Base-by-base conservation (phyloP, 352 stramenopile genomes). In the Pythium brassicae region DNA sequence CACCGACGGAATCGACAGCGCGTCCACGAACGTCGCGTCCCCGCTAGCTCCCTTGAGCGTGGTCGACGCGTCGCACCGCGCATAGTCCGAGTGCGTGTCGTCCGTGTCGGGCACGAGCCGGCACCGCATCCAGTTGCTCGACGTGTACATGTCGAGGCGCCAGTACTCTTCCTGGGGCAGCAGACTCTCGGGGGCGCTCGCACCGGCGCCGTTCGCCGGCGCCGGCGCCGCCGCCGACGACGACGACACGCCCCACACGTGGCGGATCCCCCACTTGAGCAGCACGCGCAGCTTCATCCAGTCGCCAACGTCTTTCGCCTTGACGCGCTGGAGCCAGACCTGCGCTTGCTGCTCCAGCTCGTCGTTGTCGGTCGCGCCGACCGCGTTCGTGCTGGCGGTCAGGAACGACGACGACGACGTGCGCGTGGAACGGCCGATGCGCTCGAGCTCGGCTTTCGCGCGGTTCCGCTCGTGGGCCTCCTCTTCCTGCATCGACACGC, bases 91-190 rank as follows among this genome's bases (percentile, higher is more conserved):
- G 53, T 77, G 65, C 35, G 80, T 87, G 55, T 92, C 81, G 53
- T 92, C 78, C 0, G 81, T 92, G 46, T 94, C 83, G 1, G 83
- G 83, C 11, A 94, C 59, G 22, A 94, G 53, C n/a, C 83, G 81
- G 57, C 79, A 89, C 14, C 83, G 83, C 29, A 92, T 89, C 81
- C 81, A 94, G 45, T 94, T 94, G 59, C 81, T 92, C 7, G 83
- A 94, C n/a, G 83, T 94, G 53, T 92, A 94, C 22, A 72, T 81
- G 58, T 94, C 83, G 17, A 94, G 56, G 46, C 82, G 72, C 83
- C 81, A 94, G 27, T 86, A 92, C 49, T 88, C 78, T 37, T 89
- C 89, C 32, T 86, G 74, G 20, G 63, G 66, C 59, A 69, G 72
- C 14, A 78, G 45, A 46, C 73, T 64, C 62, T 34, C 63, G 14